Conservation (phyloP, 768 basidiomycete species). For the Russula abietina region DNA sequence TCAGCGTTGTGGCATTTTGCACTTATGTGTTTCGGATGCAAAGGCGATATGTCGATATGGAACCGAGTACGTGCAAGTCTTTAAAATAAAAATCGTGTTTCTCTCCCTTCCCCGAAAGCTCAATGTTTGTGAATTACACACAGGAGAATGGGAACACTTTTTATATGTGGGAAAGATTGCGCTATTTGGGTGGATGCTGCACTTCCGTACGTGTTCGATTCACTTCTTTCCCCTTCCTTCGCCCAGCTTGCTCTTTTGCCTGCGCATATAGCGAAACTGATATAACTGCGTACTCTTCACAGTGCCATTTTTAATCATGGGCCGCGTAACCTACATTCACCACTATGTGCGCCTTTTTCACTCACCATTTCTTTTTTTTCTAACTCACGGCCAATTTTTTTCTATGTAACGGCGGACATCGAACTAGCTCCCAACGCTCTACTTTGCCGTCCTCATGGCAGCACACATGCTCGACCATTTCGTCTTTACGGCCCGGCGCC, state of each 20-base stretch:
- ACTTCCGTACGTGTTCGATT: slow-evolving; percentile 74
- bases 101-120: slow-evolving; percentile 3
- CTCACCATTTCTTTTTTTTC: background rate
- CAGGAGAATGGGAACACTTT: slow-evolving; percentile 93
- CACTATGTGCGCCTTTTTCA: slow-evolving; percentile 67
- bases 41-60: slow-evolving; percentile 88
- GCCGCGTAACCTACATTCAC: slow-evolving; percentile 91
- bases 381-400: background rate
- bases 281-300: slow-evolving; percentile 2
- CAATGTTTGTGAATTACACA: background rate
- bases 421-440: slow-evolving; percentile 83
- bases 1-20: slow-evolving; percentile 46
- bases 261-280: background rate
- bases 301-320: slow-evolving; percentile 99
- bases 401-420: background rate
- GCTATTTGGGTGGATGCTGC: slow-evolving; percentile 86
- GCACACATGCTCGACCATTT: slow-evolving; percentile 91
- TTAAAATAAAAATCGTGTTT: background rate
- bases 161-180: slow-evolving; percentile 89
- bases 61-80: slow-evolving; percentile 51
- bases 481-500: slow-evolving; percentile 70
- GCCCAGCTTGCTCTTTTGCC: background rate
- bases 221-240: too few species aligned
- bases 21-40: slow-evolving; percentile 79
- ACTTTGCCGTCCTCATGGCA: slow-evolving; percentile 90